These are phyloP conservation scores for Suillus decipiens DNA, from an alignment of 768 basidiomycete genomes.

Conservation along the genomic window DNA sequence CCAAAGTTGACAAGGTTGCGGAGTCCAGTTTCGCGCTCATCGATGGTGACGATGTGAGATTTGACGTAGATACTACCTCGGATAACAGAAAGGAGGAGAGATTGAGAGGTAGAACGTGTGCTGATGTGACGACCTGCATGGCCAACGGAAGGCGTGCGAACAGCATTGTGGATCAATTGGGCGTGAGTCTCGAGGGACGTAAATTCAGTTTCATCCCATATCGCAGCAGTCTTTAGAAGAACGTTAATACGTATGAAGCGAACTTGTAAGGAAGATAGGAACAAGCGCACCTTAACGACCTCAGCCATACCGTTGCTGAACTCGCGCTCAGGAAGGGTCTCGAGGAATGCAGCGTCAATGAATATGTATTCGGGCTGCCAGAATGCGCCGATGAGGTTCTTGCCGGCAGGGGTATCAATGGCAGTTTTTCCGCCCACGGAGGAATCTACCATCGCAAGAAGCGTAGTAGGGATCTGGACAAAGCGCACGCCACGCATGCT, in stretches of 20 bases:
- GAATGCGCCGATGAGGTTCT: slow-evolving; percentile 98
- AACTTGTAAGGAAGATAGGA: background rate
- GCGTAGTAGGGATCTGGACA: slow-evolving; percentile 94
- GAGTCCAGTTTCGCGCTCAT: slow-evolving; percentile 94
- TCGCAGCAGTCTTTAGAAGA: slow-evolving; percentile 85
- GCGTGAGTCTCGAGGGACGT: slow-evolving; percentile 83
- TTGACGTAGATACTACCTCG: slow-evolving; percentile 94
- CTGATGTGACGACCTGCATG: slow-evolving; percentile 54
- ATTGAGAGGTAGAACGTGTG: slow-evolving; percentile 75
- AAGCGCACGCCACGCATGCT: slow-evolving; percentile 98
- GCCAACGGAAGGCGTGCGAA: slow-evolving; percentile 57
- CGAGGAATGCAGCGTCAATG: slow-evolving; percentile 95
- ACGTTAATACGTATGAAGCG: slow-evolving; percentile 6
- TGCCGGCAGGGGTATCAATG: slow-evolving; percentile 97
- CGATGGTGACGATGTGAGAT: slow-evolving; percentile 94
- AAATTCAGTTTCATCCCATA: slow-evolving; percentile 94
- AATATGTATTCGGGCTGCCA: slow-evolving; percentile 98
- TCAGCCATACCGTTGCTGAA: slow-evolving; percentile 99
- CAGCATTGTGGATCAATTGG: slow-evolving; percentile 83
- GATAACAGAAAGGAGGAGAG: slow-evolving; percentile 88
- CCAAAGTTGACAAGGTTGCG: slow-evolving; percentile 99
- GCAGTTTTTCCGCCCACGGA: slow-evolving; percentile 98
- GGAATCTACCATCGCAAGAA: slow-evolving; percentile 98
- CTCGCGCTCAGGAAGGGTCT: slow-evolving; percentile 88
- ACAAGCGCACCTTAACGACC: slow-evolving; percentile 78